Percentiles rank a stretch among this genome's conserved stretches.
phyloP scores from a whole-genome alignment of 108 stramenopile genomes.

The Schizochytrium sp. region DNA sequence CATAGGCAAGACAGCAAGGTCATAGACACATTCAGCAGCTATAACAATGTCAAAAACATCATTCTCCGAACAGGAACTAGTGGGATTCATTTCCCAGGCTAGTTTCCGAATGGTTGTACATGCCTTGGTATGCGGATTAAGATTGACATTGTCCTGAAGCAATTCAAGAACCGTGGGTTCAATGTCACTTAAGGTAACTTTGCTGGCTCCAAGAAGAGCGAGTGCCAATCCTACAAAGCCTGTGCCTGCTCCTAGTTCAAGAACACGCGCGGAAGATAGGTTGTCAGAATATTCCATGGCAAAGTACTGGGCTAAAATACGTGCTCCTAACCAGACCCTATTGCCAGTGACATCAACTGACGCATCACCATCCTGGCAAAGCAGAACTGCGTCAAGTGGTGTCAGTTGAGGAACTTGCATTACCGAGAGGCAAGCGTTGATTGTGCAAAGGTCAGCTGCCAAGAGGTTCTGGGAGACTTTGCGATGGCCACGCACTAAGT shows the following conservation, averaged over 20 bases:
- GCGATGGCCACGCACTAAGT: slow-evolving; percentile 23
- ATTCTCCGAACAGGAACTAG: no score
- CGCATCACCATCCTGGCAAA: not conserved
- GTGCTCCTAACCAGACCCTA: slow-evolving; percentile 22
- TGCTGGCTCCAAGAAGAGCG: not conserved
- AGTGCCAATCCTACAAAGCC: slow-evolving; percentile 26
- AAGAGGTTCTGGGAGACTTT: not conserved
- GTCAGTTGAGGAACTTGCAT: not conserved
- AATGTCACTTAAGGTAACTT: not conserved
- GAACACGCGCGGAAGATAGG: not conserved
- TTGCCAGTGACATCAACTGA: slow-evolving; percentile 14
- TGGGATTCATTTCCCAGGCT: not conserved
- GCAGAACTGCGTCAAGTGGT: slow-evolving; percentile 3
- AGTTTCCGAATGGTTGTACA: not conserved
- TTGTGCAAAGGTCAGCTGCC: not conserved
- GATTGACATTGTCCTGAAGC: not conserved
- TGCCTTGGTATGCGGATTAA: not conserved
- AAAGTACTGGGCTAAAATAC: not conserved
- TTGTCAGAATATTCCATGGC: not conserved
- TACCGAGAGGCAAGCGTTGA: not conserved
- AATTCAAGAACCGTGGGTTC: not conserved
- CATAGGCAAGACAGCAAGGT: not conserved
- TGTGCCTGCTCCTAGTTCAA: slow-evolving; percentile 38
- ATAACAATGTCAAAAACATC: slow-evolving; percentile 3
- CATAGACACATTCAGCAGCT: slow-evolving; percentile 44